Evolutionary conservation across 2,329 filamentous ascomycete genomes (phyloP), one percentile per base, ranked within the genome.

Genomic region (Colletotrichum sp.): DNA sequence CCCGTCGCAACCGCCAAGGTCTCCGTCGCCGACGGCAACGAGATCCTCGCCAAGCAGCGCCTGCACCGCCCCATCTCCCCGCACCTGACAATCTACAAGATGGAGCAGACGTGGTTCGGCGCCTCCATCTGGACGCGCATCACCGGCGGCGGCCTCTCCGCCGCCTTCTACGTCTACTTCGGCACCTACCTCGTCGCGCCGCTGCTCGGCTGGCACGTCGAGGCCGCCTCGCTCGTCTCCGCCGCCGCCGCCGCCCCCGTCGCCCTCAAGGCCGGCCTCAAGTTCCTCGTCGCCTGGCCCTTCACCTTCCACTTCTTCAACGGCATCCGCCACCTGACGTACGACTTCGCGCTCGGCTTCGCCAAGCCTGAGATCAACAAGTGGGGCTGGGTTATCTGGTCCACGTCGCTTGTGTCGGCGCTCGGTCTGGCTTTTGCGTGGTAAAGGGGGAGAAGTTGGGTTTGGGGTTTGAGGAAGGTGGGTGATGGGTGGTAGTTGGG

Each of bases 31-130:
- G 88, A 93, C 77, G 91, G 86, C 78, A 81, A 90, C 79, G 83
- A 90, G 79, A 92, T 98, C 86, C 95, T 98, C 83, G 93, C 91
- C 81, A 88, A 92, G 82, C 96, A 98, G 89, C 96, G 96, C 81
- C 90, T 93, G 72, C 87, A 90, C 82, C 96, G 96, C 68, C 96
- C 96, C 83, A 90, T 98, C 81, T 91, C 95, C 62, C 96, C 96
- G 71, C 96, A 98, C 84, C 92, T 98, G 78, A 85, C 87, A 82
- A 96, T 98, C 91, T 98, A 98, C 92, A 91, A 92, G 85, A 91
- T 94, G 76, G 92, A 95, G 85, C 94, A 98, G 87, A 97, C 95
- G 81, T 98, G 93, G 93, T 93, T 95, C 85, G 90, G 90, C 80
- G 93, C 92, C 80, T 92, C 89, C 74, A 89, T 90, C 79, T 90